Base-by-base conservation (phyloP, 2,329 filamentous ascomycete genomes). In the Pestalotiopsis sp. region DNA sequence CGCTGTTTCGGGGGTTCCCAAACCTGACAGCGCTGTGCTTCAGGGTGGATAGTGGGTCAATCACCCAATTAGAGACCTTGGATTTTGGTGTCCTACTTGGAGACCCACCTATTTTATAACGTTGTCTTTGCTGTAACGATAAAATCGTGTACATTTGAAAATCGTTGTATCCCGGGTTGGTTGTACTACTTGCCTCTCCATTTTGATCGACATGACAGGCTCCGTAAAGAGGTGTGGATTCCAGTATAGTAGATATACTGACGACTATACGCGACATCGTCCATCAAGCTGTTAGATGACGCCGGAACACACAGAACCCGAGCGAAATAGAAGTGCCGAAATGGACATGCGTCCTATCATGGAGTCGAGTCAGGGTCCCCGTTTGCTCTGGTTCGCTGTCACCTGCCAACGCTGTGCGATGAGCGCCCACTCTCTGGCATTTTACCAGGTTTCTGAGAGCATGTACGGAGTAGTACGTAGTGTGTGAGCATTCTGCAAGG, bases 271-370 rank as follows among this genome's bases (percentile, higher is more conserved):
- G 45, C 45, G 20, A 9, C 9, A 20, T 52, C 45, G 20, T 52
- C 31, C 45, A 52, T 52, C 45, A 4, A 17, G 17, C 17, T n/a
- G n/a, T 9, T 20, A 23, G 45, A 52, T 52, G n/a, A 52, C n/a
- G 45, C 17, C 45, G 20, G 11, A 20, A 17, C 17, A 52, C 20
- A n/a, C 45, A 59, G 25, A 23, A 11, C 57, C 20, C 27, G 7
- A 59, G 27, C 5, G 14, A 23, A 59, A 59, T 59, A 36, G n/a
- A 62, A 62, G 27, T 62, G 59, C 59, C 59, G 59, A 62, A 39
- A 36, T 36, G 14, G 13, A 36, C 9, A 62, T 62, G n/a, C 59
- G 36, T 38, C 59, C 59, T 36, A 59, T 27, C 57, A 59, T 23
- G 23, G 57, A 59, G 23, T 36, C 57, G 23, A 59, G 57, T 59